Conservation (phyloP, 2,329 filamentous ascomycete genomes). For the Exophiala calicioides region DNA sequence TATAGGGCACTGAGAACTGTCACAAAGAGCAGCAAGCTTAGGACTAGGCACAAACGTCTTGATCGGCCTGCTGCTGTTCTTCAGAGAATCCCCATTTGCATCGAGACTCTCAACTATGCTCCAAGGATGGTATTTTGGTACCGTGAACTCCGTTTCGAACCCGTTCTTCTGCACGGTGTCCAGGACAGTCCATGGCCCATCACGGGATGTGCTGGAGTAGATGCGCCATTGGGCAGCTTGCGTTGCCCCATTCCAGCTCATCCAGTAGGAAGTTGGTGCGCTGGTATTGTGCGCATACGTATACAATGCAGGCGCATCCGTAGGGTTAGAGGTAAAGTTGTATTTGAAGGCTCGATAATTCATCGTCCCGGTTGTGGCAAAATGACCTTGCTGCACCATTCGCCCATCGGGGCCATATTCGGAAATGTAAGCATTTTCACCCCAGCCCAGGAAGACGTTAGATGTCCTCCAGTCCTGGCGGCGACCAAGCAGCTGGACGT, state of each 20-base stretch:
- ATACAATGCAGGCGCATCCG: conserved; percentile 22
- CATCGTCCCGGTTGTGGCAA: conserved; percentile 40
- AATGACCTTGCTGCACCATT: conserved; percentile 40
- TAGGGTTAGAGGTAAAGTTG: conserved; percentile 21
- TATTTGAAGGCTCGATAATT: conserved; percentile 46
- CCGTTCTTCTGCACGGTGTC: conserved; percentile 37
- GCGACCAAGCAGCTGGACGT: conserved; percentile 36
- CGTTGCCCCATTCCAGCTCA: conserved; percentile 53
- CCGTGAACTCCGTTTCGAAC: conserved; percentile 42
- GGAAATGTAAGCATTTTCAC: conserved; percentile 42
- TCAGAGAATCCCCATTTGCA: conserved; percentile 16
- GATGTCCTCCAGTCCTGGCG: conserved; percentile 28
- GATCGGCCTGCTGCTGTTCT: conserved; percentile 19
- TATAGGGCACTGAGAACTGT: conserved; percentile 14
- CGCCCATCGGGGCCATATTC: conserved; percentile 40
- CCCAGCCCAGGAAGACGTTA: conserved; percentile 45
- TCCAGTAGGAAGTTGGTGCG: conserved; percentile 33
- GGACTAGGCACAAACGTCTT: conserved; percentile 23
- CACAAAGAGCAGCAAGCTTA: conserved; percentile 16
- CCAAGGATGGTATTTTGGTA: conserved; percentile 15
- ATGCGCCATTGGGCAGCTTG: conserved; percentile 45
- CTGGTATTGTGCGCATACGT: conserved; percentile 20
- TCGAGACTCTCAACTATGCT: conserved; percentile 24
- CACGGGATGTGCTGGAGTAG: conserved; percentile 29
- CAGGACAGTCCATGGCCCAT: conserved; percentile 33